Evolutionary conservation across 2,329 filamentous ascomycete genomes (phyloP).

Genomic region (Arthrobotrys iridis): DNA sequence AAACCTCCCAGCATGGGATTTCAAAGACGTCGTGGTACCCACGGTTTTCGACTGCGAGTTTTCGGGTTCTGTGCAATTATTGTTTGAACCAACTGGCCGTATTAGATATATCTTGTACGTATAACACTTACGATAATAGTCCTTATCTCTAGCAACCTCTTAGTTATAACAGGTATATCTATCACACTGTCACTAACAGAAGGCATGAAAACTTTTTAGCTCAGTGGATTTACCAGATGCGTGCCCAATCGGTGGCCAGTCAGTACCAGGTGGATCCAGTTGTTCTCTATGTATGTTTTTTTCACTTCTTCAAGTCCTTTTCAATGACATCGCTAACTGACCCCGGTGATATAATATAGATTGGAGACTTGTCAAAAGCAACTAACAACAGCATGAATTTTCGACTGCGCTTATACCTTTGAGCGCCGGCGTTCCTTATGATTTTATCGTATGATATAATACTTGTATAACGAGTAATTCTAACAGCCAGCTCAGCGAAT

Average conservation of each 20-base stretch:
- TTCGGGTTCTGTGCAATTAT: background rate
- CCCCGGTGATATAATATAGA: background rate
- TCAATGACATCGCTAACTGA: background rate
- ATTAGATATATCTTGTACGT: slow-evolving; percentile 9
- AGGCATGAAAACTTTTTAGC: background rate
- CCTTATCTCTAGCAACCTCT: too few relatives aligned
- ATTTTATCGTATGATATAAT: too few relatives aligned
- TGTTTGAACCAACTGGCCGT: background rate
- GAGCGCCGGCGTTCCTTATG: too few relatives aligned
- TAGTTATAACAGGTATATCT: too few relatives aligned
- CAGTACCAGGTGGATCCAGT: background rate
- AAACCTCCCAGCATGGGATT: background rate
- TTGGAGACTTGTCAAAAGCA: background rate
- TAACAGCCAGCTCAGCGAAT: too few relatives aligned
- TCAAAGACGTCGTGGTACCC: background rate
- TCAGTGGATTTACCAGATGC: background rate
- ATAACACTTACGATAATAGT: background rate
- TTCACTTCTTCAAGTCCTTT: background rate
- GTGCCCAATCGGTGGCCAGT: background rate
- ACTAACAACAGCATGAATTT: too few relatives aligned
- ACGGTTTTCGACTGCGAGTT: slow-evolving; percentile 3
- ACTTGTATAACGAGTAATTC: too few relatives aligned
- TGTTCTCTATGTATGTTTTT: background rate
- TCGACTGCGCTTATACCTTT: too few relatives aligned
- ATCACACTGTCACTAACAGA: background rate